Evolutionary conservation across 768 basidiomycete genomes (phyloP).

Genomic region (Phanerochaete carnosa): DNA sequence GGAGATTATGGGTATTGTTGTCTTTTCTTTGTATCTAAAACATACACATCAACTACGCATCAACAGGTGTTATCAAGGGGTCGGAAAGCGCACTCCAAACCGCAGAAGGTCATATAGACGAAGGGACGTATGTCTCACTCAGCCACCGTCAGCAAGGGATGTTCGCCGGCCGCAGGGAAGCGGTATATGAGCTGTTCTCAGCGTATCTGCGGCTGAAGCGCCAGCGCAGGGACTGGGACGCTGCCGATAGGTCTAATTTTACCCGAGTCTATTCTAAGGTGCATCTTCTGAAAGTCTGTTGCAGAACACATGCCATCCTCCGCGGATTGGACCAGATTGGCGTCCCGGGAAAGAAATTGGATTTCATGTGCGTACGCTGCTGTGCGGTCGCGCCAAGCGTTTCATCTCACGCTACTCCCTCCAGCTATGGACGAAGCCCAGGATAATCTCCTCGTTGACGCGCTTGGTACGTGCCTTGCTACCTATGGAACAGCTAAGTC

Average conservation of each 20-base stretch:
- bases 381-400: slow-evolving; percentile 25
- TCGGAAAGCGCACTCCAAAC: slow-evolving; percentile 45
- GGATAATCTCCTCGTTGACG: slow-evolving; percentile 67
- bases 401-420: background rate
- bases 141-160: slow-evolving; percentile 46
- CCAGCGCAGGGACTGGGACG: slow-evolving; percentile 44
- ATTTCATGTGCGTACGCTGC: slow-evolving; percentile 53
- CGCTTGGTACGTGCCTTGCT: slow-evolving; percentile 39
- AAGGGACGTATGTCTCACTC: slow-evolving; percentile 41
- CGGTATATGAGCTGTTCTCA: slow-evolving; percentile 52
- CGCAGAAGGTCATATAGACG: slow-evolving; percentile 38
- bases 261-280: background rate
- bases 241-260: slow-evolving; percentile 50
- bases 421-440: slow-evolving; percentile 70
- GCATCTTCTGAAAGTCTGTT: slow-evolving; percentile 43
- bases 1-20: slow-evolving; percentile 56
- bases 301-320: slow-evolving; percentile 53
- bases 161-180: slow-evolving; percentile 48
- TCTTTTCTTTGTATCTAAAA: background rate
- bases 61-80: slow-evolving; percentile 60
- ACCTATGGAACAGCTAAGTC: background rate
- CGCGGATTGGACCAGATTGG: slow-evolving; percentile 26
- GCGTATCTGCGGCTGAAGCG: slow-evolving; percentile 47
- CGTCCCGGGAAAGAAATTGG: slow-evolving; percentile 42
- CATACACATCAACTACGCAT: background rate